phyloP scores from a whole-genome alignment of 1,284 basidiomycete species.

The Cutaneotrichosporon mucoides region DNA sequence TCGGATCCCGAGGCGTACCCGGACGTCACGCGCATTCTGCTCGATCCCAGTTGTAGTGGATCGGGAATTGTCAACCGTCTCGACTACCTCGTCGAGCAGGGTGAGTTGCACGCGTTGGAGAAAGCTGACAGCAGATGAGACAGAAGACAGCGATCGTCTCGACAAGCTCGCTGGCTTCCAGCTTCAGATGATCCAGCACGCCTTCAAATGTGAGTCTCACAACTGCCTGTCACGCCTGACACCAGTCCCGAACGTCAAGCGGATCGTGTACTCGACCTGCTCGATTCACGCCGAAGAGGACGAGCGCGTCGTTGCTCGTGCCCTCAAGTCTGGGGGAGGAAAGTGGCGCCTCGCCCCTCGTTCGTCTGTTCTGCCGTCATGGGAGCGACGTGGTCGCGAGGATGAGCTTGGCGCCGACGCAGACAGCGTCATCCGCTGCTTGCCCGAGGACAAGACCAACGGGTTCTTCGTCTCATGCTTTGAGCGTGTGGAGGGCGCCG shows the following conservation, averaged over 20 bases:
- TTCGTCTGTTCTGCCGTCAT: conserved; percentile 64
- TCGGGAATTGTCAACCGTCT: conserved; percentile 87
- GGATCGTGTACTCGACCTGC: conserved; percentile 94
- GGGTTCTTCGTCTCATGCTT: conserved; percentile 94
- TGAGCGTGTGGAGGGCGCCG: conserved; percentile 49
- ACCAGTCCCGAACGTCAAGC: conserved; percentile 58
- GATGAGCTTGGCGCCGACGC: conserved; percentile 60
- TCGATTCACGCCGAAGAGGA: conserved; percentile 88
- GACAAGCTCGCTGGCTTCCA: conserved; percentile 82
- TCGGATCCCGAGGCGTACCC: conserved; percentile 63
- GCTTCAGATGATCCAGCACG: conserved; percentile 85
- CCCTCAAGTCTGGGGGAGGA: conserved; percentile 56
- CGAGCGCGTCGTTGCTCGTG: conserved; percentile 72
- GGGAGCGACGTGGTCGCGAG: conserved; percentile 69
- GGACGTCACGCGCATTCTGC: conserved; percentile 73
- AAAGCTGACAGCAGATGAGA: background rate
- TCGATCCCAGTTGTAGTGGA: conserved; percentile 91
- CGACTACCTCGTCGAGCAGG: conserved; percentile 69
- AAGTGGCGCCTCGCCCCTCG: conserved; percentile 65
- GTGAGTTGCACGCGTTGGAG: conserved; percentile 26
- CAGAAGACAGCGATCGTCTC: conserved; percentile 56
- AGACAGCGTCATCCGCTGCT: conserved; percentile 71
- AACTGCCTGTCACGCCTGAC: no score
- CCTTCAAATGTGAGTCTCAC: conserved; percentile 94
- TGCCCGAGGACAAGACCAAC: conserved; percentile 82